These are phyloP conservation scores for Penicillium palitans DNA, from an alignment of 2,329 filamentous ascomycete genomes.

Conservation along the genomic window DNA sequence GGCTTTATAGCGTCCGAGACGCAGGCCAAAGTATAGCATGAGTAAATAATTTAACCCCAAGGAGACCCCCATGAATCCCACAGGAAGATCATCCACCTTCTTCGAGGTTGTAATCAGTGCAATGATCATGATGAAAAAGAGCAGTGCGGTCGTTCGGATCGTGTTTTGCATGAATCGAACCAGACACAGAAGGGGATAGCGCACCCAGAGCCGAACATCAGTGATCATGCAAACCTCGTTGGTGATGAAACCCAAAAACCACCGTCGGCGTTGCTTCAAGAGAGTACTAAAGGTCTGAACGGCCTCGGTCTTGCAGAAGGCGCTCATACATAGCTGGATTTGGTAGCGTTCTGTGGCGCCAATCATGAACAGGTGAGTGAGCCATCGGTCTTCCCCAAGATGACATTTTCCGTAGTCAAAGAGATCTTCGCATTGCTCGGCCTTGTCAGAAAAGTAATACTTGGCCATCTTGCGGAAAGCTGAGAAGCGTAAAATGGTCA, in stretches of 20 bases:
- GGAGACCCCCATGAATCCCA: constrained; percentile 91
- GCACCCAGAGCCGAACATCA: constrained; percentile 84
- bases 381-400: constrained; percentile 91
- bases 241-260: constrained; percentile 96
- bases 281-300: constrained; percentile 84
- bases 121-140: constrained; percentile 92
- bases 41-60: constrained; percentile 90
- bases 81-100: constrained; percentile 73
- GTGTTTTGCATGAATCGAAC: constrained; percentile 96
- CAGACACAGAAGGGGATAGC: constrained; percentile 81
- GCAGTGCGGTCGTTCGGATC: constrained; percentile 85
- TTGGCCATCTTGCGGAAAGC: constrained; percentile 96
- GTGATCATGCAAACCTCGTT: constrained; percentile 99
- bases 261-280: constrained; percentile 89
- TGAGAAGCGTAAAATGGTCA: constrained; percentile 93
- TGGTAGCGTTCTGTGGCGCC: constrained; percentile 89
- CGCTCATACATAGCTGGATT: constrained; percentile 95
- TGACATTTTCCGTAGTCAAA: constrained; percentile 98
- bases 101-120: constrained; percentile 83
- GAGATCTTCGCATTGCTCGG: constrained; percentile 89
- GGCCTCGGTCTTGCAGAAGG: constrained; percentile 97
- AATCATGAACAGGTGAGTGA: constrained; percentile 99
- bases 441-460: constrained; percentile 97
- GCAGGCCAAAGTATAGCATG: constrained; percentile 93
- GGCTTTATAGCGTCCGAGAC: constrained; percentile 85